Percentiles rank a stretch among this genome's conserved stretches.
These are phyloP conservation scores for Neurospora sp. DNA, from an alignment of 495 filamentous ascomycete species.

Conservation along the genomic window DNA sequence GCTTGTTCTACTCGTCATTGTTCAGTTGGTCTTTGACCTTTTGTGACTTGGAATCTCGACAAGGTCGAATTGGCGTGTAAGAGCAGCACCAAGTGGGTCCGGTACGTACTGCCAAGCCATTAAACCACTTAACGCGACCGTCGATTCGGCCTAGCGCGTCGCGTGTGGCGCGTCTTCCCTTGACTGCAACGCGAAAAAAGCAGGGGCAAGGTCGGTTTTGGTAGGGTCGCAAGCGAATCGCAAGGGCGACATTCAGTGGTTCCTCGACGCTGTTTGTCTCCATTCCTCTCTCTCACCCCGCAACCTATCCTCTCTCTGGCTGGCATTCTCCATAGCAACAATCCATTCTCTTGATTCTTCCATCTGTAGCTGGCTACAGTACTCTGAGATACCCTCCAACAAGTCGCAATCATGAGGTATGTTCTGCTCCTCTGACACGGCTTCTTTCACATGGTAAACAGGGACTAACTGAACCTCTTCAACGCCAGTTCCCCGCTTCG, in stretches of 20 bases:
- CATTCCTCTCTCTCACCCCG: constrained; percentile 1
- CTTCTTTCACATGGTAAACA: no score
- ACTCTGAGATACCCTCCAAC: background rate
- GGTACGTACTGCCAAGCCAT: background rate
- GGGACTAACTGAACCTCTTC: background rate
- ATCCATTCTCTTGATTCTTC: background rate
- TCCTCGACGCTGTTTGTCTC: background rate
- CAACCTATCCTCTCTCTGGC: background rate
- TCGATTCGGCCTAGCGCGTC: constrained; percentile 17
- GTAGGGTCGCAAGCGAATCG: background rate
- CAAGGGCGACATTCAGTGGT: background rate
- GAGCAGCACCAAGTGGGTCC: background rate
- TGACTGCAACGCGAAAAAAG: constrained; percentile 17
- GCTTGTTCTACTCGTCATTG: background rate
- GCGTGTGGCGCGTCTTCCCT: constrained; percentile 16
- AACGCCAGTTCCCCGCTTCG: constrained; percentile 63
- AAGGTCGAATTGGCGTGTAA: background rate
- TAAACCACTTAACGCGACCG: constrained; percentile 34
- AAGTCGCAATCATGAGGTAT: constrained; percentile 29
- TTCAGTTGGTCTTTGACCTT: background rate
- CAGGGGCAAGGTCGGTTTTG: background rate
- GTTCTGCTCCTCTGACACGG: no score
- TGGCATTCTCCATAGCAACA: background rate
- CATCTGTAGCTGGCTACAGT: background rate
- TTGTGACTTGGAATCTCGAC: background rate